Base-by-base conservation (phyloP, 371 early-diverging fungal species). In the Mortierella sp. region DNA sequence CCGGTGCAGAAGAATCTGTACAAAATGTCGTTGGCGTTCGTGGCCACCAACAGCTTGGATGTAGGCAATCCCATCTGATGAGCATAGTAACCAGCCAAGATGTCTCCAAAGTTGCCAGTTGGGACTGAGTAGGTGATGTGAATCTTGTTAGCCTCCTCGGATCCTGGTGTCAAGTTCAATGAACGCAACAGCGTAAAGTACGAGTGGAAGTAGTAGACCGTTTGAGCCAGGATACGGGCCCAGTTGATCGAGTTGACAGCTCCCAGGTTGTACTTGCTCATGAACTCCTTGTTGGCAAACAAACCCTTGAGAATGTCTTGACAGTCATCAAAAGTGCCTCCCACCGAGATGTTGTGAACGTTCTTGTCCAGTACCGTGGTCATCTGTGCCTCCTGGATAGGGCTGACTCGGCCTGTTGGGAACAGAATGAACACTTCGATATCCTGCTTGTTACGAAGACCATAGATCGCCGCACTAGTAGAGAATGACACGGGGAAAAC, bases 161-260 rank as follows among this genome's bases (percentile, higher is more conserved):
- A 84, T 19, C 81, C 84, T 31, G 86, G 82, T 34, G 74, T 76
- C 48, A 87, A 77, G 68, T 86, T 84, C 62, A 88, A 84, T 13
- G 82, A 77, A 24, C 88, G 86, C 27, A 86, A 79, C 29, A 92
- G 79, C 4, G 80, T 51, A 69, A 97, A 94, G 83, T 94, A 98
- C 19, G 98, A 87, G 71, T 94, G 86, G 84, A 96, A 96, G 82
- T 98, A 98, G 83, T 98, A 98, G 24, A 90, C 88, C 45, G 90
- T 97, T 81, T 98, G 98, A 10, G 95, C 96, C 51, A 98, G 84
- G 57, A 98, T 98, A 58, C 98, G 90, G 3, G 97, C 98, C 96
- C 96, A 96, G 86, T 98, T 98, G 86, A 98, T 98, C n/a, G 97
- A 96, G 83, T 98, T 98, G 80, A 98, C 90, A 29, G 98, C 98